Evolutionary conservation across 257 asterid species (phyloP).

Genomic region (Przewalskia tangutica): DNA sequence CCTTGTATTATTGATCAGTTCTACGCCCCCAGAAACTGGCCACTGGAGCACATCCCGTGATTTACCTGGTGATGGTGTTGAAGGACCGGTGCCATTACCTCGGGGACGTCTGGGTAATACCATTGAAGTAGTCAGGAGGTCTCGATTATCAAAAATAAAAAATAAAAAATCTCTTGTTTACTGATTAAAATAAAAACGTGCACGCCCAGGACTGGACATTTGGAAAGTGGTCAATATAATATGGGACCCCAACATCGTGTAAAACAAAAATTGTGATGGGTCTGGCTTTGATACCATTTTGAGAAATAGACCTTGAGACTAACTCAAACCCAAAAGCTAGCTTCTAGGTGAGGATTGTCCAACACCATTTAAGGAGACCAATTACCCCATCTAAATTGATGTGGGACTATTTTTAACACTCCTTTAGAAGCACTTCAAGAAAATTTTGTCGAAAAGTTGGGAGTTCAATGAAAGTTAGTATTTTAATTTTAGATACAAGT

Average conservation of each 20-base stretch:
- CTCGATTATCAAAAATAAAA: too few relatives aligned
- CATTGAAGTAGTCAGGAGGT: too few relatives aligned
- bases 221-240: background rate
- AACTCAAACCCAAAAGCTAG: background rate
- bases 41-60: too few relatives aligned
- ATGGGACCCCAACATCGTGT: background rate
- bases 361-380: background rate
- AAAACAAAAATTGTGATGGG: background rate
- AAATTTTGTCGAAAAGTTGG: background rate
- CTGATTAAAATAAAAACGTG: background rate
- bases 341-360: background rate
- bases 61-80: too few relatives aligned
- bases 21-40: too few relatives aligned
- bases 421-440: background rate
- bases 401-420: background rate
- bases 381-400: background rate
- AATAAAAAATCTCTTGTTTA: too few relatives aligned
- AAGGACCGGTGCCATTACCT: too few relatives aligned
- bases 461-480: background rate
- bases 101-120: too few relatives aligned
- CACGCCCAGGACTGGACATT: background rate
- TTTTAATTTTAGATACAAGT: background rate
- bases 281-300: background rate
- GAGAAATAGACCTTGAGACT: background rate
- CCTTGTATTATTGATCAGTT: too few relatives aligned